Conservation (phyloP, 176 grass and related monocot species). For the Musa acuminata region DNA sequence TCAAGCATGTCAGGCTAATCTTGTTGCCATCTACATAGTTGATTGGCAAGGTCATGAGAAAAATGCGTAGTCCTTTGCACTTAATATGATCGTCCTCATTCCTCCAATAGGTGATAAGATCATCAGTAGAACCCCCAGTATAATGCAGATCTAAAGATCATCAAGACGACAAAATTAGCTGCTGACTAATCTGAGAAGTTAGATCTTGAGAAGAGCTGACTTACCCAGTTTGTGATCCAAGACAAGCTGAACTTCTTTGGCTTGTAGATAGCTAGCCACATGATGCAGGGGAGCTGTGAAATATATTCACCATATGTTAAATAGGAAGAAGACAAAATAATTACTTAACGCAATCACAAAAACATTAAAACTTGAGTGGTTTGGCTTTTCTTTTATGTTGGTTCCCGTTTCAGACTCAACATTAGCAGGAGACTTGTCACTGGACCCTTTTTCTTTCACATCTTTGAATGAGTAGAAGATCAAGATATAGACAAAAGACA, state of each 20-base stretch:
- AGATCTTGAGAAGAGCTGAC: neutral
- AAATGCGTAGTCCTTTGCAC: neutral
- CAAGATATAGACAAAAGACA: no score
- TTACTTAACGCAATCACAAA: no score
- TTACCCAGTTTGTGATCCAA: slow-evolving; percentile 15
- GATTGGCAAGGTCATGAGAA: neutral
- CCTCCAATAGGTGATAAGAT: slow-evolving; percentile 5
- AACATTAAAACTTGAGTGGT: no score
- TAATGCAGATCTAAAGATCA: slow-evolving; percentile 3
- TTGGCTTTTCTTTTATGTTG: no score
- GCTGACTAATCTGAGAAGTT: neutral
- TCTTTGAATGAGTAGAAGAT: no score
- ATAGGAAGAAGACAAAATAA: no score
- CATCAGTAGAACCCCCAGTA: slow-evolving; percentile 4
- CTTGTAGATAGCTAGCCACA: slow-evolving; percentile 2
- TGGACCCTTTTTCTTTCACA: no score
- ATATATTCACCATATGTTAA: neutral
- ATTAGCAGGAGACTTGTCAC: no score
- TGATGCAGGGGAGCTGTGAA: slow-evolving; percentile 15
- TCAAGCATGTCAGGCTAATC: no score
- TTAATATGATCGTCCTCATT: slow-evolving; percentile 8
- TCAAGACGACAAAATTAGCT: neutral
- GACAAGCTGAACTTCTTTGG: neutral
- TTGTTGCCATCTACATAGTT: neutral
- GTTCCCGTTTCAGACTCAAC: no score